A percentile compares a stretch with the other conserved stretches of the same genome.
These are phyloP conservation scores for Lachancea nothofagi DNA, from an alignment of 805 yeast genomes.

Conservation along the genomic window DNA sequence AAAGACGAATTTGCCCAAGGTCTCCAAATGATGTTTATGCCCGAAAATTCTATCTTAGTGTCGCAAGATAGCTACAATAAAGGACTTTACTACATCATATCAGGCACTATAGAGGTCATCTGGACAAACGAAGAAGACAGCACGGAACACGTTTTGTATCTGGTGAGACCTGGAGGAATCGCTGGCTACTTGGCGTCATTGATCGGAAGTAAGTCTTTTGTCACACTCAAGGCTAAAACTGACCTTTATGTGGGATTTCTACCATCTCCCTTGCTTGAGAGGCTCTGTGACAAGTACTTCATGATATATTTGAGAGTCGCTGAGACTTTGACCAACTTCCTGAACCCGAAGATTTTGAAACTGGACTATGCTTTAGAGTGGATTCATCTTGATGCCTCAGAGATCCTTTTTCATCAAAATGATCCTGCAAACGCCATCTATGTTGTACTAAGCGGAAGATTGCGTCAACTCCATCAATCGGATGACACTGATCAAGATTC, in stretches of 20 bases:
- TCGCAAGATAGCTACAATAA: slow-evolving; percentile 60
- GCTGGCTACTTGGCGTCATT: slow-evolving; percentile 84
- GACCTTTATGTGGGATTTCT: slow-evolving; percentile 68
- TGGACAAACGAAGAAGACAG: slow-evolving; percentile 33
- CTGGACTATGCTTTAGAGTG: slow-evolving; percentile 93
- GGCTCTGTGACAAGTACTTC: slow-evolving; percentile 68
- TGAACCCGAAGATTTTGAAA: slow-evolving; percentile 62
- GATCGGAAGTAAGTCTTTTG: slow-evolving; percentile 74
- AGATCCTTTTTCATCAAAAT: slow-evolving; percentile 70
- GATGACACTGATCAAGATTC: slow-evolving; percentile 14
- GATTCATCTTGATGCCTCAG: slow-evolving; percentile 88
- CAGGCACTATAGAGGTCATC: slow-evolving; percentile 67
- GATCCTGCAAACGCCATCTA: slow-evolving; percentile 88
- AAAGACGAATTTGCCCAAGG: slow-evolving; percentile 55
- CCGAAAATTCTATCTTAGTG: slow-evolving; percentile 52
- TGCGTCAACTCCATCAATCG: slow-evolving; percentile 49
- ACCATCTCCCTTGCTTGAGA: slow-evolving; percentile 56
- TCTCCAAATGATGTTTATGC: slow-evolving; percentile 49
- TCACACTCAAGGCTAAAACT: slow-evolving; percentile 55
- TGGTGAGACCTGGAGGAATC: slow-evolving; percentile 69
- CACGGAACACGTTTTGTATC: slow-evolving; percentile 43
- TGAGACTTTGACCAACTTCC: slow-evolving; percentile 55
- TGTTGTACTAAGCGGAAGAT: slow-evolving; percentile 81
- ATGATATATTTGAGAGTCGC: slow-evolving; percentile 75
- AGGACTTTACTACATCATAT: slow-evolving; percentile 76